Percentiles rank a stretch among this genome's conserved stretches.
Evolutionary conservation across 2,329 filamentous ascomycete species (phyloP).

Genomic region (Boeremia exigua): DNA sequence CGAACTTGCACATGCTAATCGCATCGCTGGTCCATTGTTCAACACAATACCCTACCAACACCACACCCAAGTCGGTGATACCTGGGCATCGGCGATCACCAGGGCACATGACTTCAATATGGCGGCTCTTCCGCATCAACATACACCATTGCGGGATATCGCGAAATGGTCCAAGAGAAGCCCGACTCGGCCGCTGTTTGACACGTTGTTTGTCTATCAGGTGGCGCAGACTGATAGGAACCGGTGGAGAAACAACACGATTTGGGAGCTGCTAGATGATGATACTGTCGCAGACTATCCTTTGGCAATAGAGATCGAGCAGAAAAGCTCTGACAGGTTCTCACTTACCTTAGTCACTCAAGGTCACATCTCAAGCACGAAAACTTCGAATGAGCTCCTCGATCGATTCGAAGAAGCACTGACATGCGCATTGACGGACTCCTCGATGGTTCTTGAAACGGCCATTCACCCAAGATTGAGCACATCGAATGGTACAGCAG

Average conservation of each 20-base stretch:
- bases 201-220: conserved; percentile 84
- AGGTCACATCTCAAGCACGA: conserved; percentile 48
- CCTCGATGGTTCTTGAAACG: conserved; percentile 28
- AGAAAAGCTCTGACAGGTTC: conserved; percentile 57
- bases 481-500: not conserved
- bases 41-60: conserved; percentile 82
- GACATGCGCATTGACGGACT: conserved; percentile 42
- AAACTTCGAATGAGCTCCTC: conserved; percentile 50
- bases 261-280: conserved; percentile 62
- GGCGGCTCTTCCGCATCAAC: conserved; percentile 72
- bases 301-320: conserved; percentile 75
- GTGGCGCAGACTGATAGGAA: conserved; percentile 41
- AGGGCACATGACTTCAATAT: conserved; percentile 75
- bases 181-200: conserved; percentile 65
- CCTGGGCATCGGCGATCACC: conserved; percentile 66
- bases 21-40: conserved; percentile 81
- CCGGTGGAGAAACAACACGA: conserved; percentile 29
- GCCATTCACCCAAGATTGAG: conserved; percentile 14
- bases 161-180: conserved; percentile 75
- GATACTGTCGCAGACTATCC: conserved; percentile 68
- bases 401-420: conserved; percentile 52
- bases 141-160: conserved; percentile 78
- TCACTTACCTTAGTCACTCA: conserved; percentile 67
- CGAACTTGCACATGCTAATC: conserved; percentile 68
- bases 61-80: conserved; percentile 51